Evolutionary conservation across 1,139 yeast genomes (phyloP), one percentile per base, ranked within the genome.

Genomic region (Hansenula lynferdii): DNA sequence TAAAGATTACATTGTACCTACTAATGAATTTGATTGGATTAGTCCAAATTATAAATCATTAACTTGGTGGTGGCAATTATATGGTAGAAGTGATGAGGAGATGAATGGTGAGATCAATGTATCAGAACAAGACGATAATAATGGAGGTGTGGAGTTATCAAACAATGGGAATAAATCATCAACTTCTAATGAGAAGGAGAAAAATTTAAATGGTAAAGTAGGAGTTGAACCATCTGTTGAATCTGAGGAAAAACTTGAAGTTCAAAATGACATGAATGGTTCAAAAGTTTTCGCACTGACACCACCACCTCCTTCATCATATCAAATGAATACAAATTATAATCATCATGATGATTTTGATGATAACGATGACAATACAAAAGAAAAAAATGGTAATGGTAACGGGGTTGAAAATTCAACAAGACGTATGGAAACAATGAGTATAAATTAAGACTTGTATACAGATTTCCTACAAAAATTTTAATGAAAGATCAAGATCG

Each of bases 31-130:
- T 5, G 70, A 67, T 5, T 78, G 85, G 47, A 59, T 85, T 2
- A 74, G 77, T 35, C 87, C 94, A 34, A 85, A 87, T 48, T 69
- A 70, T 43, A 72, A 74, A 25, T 80, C 80, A 37, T 73, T 87
- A 18, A 75, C 73, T 48, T 90, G 95, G 90, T 90, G 97, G 97
- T 76, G 74, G 52, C 95, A 86, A 51, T 62, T 85, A 30, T 87
- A 74, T 54, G 96, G 96, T 0, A 64, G 94, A 36, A 67, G 77
- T 4, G 85, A 85, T 52, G 79, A 79, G 45, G 97, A 89, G 51
- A 80, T 89, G 94, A 86, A 85, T 54, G 77, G 79, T 2, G 31
- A 38, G 40, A n/a, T n/a, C n/a, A n/a, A n/a, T n/a, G 15, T 21
- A 22, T 28, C 31, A 16, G 28, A 37, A n/a, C 23, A 28, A 8